Conservation (phyloP, 371 early-diverging fungal species). For the Vairimorpha necatrix region DNA sequence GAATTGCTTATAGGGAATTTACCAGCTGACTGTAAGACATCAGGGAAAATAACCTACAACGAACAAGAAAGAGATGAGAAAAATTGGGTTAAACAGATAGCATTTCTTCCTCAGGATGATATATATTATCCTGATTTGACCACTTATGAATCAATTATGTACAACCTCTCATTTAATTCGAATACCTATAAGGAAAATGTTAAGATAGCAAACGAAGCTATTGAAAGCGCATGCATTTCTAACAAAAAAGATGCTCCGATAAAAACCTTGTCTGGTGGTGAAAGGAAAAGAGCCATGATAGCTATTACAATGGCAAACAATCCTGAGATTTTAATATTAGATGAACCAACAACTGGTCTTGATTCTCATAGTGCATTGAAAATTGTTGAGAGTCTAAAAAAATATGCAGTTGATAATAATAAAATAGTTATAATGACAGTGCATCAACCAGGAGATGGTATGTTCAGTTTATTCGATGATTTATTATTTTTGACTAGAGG, state of each 20-base stretch:
- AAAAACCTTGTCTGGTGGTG: conserved; percentile 55
- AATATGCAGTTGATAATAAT: conserved; percentile 28
- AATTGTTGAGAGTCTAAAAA: conserved; percentile 21
- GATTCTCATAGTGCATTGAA: conserved; percentile 51
- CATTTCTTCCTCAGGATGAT: conserved; percentile 58
- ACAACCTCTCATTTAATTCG: conserved; percentile 25
- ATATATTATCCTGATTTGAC: not conserved
- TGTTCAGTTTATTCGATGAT: conserved; percentile 66
- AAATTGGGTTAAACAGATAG: conserved; percentile 46
- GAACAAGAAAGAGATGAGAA: conserved; percentile 26
- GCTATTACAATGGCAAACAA: conserved; percentile 27
- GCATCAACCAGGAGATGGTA: conserved; percentile 60
- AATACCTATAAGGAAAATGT: conserved; percentile 64
- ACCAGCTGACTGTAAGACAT: conserved; percentile 66
- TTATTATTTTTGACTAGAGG: conserved; percentile 66
- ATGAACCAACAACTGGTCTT: conserved; percentile 58
- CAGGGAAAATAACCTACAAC: conserved; percentile 65
- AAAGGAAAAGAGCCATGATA: conserved; percentile 56
- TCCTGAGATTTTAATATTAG: conserved; percentile 47
- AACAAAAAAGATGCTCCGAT: conserved; percentile 5
- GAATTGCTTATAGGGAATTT: conserved; percentile 66
- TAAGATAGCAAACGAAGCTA: conserved; percentile 42
- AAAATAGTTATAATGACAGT: conserved; percentile 39
- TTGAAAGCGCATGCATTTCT: not conserved
- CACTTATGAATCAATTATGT: not conserved